phyloP scores from a whole-genome alignment of 139 green algal genomes.

The Asterochloris sp. region DNA sequence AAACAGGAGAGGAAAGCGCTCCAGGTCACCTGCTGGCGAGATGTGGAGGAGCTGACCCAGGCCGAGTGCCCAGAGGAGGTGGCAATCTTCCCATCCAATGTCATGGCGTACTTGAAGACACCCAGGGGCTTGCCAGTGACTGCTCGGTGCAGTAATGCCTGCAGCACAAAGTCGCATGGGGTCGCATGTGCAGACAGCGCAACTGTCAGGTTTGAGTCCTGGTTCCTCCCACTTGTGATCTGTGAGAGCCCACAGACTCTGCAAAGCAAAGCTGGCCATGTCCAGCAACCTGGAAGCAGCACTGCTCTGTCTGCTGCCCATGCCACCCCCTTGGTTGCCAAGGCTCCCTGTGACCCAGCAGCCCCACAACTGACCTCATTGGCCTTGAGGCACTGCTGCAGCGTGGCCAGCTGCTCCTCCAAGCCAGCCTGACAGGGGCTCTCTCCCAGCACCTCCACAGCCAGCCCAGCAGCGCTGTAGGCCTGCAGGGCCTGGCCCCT shows the following conservation, averaged over 20 bases:
- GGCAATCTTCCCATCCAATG: constrained; percentile 98
- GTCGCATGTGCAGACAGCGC: neutral
- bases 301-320: neutral
- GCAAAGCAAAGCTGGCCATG: neutral
- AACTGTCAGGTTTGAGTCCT: neutral
- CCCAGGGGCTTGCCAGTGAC: constrained; percentile 66
- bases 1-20: no score
- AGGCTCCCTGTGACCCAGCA: neutral
- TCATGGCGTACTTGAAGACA: constrained; percentile 99
- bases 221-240: neutral
- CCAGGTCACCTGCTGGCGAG: constrained; percentile 34
- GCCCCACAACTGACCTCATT: constrained; percentile 63
- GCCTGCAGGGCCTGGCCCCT: constrained; percentile 55
- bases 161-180: neutral
- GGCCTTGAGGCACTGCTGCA: constrained; percentile 58
- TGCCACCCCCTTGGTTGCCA: neutral
- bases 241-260: neutral
- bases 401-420: constrained; percentile 21
- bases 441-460: constrained; percentile 64
- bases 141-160: constrained; percentile 80
- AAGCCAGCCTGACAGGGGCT: neutral
- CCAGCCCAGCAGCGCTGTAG: constrained; percentile 64
- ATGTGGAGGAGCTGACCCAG: constrained; percentile 83
- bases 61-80: constrained; percentile 82
- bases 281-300: neutral